Evolutionary conservation across 805 yeast species (phyloP), one percentile per base, ranked within the genome.

Genomic region (Zygosaccharomyces gambellarensis): DNA sequence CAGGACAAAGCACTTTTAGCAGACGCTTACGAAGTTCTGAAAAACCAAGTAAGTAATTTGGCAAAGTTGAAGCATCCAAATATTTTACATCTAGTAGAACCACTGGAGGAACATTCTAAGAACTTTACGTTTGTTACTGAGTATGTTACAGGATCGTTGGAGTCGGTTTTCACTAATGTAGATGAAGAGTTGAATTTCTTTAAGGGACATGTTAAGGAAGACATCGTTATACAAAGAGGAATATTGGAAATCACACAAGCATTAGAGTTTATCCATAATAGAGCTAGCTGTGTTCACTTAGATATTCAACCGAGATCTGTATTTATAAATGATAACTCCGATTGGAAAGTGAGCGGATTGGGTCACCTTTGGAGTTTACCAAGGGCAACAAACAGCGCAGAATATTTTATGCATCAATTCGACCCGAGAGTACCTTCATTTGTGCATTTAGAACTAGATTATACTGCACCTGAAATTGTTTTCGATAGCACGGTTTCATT

Each of bases 291-390:
- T 25, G 84, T 87, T 5, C 96, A 92, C 68, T 65, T 87, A 55
- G 87, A 89, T 55, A 56, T 94, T 30, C 82, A 82, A 54, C 99
- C 99, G 1, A 71, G 78, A 7, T 79, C 95, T 0, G 74, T 94
- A 1, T 78, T 85, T 49, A 78, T 92, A 17, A 90, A 86, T 56
- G 85, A 81, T 36, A 85, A 82, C 56, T 90, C 95, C 4, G 98
- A 94, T 68, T 94, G 99, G 98, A 94, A 92, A 65, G 64, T 94
- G 2, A 78, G 86, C 5, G 97, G 97, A 0, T 76, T 94, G 51
- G 83, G 74, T 0, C 73, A 78, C 45, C 69, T 79, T 44, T 53
- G 64, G 4, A 71, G 70, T 45, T 54, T 78, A 70, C 60, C 77
- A 70, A 64, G 78, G 72, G 61, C 87, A 72, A 56, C 66, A 39